Evolutionary conservation across 1,284 basidiomycete genomes (phyloP).

Genomic region (Trichosporon sp.): DNA sequence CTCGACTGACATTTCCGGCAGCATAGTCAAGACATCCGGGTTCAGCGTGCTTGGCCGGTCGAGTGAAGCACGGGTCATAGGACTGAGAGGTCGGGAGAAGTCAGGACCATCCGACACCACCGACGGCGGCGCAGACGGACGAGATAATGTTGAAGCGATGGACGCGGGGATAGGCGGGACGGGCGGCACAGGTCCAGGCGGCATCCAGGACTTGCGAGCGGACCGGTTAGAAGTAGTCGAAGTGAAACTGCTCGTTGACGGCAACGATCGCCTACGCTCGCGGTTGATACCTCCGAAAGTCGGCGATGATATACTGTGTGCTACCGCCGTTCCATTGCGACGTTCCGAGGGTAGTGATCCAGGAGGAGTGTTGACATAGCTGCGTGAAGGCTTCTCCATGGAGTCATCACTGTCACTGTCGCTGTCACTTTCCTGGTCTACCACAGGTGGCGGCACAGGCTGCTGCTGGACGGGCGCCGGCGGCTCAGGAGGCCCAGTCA

Average conservation of each 20-base stretch:
- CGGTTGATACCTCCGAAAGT: background rate
- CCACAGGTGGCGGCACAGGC: background rate
- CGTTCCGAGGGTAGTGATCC: background rate
- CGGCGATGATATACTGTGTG: background rate
- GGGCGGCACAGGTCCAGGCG: background rate
- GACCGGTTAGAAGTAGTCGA: background rate
- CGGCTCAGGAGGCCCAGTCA: background rate
- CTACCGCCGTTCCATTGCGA: background rate
- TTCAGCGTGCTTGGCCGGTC: slow-evolving; percentile 39
- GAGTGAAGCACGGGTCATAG: slow-evolving; percentile 14
- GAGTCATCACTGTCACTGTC: background rate
- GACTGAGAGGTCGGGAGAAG: background rate
- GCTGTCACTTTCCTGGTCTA: background rate
- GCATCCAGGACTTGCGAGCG: background rate
- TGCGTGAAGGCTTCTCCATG: background rate
- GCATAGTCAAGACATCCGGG: slow-evolving; percentile 41
- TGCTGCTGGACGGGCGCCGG: background rate
- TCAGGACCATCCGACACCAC: background rate
- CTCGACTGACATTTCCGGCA: slow-evolving; percentile 41
- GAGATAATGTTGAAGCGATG: background rate
- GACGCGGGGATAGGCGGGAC: background rate
- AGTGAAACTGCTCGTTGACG: background rate
- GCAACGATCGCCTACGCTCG: background rate
- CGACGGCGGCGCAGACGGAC: background rate
- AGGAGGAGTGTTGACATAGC: background rate